Base-by-base conservation (phyloP, 805 yeast species). In the Candida montana region DNA sequence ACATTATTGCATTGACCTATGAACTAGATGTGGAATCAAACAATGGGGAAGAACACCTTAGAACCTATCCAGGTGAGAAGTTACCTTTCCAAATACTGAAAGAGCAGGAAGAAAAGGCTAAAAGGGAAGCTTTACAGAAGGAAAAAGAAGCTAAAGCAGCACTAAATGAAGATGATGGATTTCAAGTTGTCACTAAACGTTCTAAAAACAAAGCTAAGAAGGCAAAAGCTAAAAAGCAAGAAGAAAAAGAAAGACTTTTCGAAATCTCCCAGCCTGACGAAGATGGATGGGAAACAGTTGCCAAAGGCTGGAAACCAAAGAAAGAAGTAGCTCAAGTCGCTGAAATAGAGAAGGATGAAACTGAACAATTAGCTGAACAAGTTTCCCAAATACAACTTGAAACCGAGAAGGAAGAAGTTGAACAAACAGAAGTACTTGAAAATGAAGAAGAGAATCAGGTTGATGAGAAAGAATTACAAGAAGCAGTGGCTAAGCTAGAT, bases 1-100 rank as follows among this genome's bases (percentile, higher is more conserved):
- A 90, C 57, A 83, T 93, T 42, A 72, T 95, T 46, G 98, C 99
- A 0, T 71, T 93, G 51, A 79, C 96, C 1, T 90, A 88, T 58
- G 97, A 93, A 59, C 63, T 93, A 38, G 96, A 90, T 49, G 68
- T 71, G 41, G 91, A 87, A 58, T 51, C 71, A 42, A 80, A 80
- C 51, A 67, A 74, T 35, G 91, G 91, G 15, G 82, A 79, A 37
- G 73, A 80, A 75, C 71, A 85, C 54, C 64, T 89, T 46, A 76
- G 95, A 62, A 74, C 69, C 38, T 72, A 53, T 44, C 96, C 96
- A 1, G 95, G 95, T 27, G 83, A 82, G 56, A 45, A 58, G 29
- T 35, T 64, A 28, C 33, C 41, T 11, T 46, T 46, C 5, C 56
- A 58, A 26, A 47, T 51, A 35, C 37, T 27, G 8, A 43, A 35